Percentiles rank a stretch among this genome's conserved stretches.
phyloP scores from a whole-genome alignment of 148 eudicot species.

The Rhododendron kiyosumense region DNA sequence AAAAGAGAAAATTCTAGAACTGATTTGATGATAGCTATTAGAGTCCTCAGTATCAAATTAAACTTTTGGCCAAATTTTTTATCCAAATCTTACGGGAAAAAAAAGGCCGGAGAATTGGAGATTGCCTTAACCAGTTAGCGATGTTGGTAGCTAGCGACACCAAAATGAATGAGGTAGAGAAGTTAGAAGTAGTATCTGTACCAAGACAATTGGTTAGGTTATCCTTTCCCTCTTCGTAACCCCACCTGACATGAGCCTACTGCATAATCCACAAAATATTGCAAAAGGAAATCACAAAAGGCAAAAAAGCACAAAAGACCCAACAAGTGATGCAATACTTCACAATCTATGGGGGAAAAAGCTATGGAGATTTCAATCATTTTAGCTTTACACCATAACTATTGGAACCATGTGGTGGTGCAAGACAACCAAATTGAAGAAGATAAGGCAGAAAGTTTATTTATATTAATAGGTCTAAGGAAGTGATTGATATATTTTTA shows the following conservation, averaged over 20 bases:
- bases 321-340: conserved; percentile 5
- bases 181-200: background rate
- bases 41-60: no score
- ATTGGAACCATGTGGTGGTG: background rate
- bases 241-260: background rate
- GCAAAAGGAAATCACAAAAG: background rate
- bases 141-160: no score
- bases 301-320: background rate
- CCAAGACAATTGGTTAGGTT: background rate
- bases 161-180: background rate
- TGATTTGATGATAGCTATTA: no score
- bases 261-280: background rate
- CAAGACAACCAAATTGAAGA: background rate
- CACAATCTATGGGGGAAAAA: background rate
- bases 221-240: background rate
- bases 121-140: no score
- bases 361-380: background rate
- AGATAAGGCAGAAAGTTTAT: background rate
- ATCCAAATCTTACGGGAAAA: no score
- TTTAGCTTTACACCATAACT: background rate
- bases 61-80: no score
- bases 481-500: background rate
- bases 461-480: background rate
- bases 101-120: no score
- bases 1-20: no score